Evolutionary conservation across 129 eudicot genomes (phyloP).

Genomic region (Saussurea involucrata): DNA sequence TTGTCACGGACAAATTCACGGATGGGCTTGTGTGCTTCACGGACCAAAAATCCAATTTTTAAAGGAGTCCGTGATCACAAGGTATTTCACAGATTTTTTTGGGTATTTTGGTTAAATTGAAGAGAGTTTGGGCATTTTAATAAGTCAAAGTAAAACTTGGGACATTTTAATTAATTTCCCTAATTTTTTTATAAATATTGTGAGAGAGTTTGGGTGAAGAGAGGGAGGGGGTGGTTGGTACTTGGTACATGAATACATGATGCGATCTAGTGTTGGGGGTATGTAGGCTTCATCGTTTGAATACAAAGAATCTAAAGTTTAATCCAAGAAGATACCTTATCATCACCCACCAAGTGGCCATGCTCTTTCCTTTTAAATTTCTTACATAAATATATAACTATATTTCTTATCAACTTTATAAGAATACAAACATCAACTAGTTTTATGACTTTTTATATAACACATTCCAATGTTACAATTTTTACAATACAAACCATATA

Average conservation of each 20-base stretch:
- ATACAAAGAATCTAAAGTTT: constrained; percentile 37
- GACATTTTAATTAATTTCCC: no score
- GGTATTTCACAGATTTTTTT: no score
- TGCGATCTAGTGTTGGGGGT: constrained; percentile 15
- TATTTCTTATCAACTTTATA: not conserved
- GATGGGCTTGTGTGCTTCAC: no score
- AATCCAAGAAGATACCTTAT: constrained; percentile 34
- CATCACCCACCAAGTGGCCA: constrained; percentile 37
- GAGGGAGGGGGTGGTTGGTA: no score
- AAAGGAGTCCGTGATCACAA: no score
- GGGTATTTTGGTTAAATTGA: no score
- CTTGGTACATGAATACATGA: not conserved
- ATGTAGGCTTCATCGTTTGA: constrained; percentile 18
- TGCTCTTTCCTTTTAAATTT: constrained; percentile 19
- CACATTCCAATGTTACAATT: not conserved
- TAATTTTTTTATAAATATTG: no score
- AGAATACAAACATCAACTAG: not conserved
- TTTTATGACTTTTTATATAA: not conserved
- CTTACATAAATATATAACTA: not conserved
- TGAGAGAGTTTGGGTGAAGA: no score
- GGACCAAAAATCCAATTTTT: no score
- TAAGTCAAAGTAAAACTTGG: no score
- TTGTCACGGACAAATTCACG: no score
- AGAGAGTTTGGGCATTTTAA: no score
- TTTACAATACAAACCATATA: not conserved